These are phyloP conservation scores for Aegilops umbellulata DNA, from an alignment of 176 grass and related monocot species.

Conservation along the genomic window DNA sequence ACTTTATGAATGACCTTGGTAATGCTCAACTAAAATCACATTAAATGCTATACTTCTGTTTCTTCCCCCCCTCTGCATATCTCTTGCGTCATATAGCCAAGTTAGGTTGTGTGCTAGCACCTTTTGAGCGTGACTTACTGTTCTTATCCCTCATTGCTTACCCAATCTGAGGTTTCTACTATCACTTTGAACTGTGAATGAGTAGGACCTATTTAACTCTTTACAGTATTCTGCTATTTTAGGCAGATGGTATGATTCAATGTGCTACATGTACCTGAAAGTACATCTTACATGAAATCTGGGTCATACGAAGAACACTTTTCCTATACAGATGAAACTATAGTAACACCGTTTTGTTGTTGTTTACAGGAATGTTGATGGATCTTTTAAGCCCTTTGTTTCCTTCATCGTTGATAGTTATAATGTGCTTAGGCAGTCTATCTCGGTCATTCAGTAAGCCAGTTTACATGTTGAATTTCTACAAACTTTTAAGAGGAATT, in stretches of 20 bases:
- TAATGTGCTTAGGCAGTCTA: constrained; percentile 86
- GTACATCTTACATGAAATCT: constrained; percentile 13
- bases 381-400: constrained; percentile 94
- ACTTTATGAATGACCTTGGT: constrained; percentile 99
- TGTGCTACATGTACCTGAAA: constrained; percentile 10
- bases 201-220: background rate
- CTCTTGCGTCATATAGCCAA: background rate
- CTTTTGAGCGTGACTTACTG: background rate
- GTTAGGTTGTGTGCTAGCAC: background rate
- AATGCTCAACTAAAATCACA: constrained; percentile 35
- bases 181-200: background rate
- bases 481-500: background rate
- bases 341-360: background rate
- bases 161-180: background rate
- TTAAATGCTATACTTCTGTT: background rate
- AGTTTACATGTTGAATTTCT: constrained; percentile 22
- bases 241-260: background rate
- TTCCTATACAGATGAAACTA: background rate
- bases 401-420: constrained; percentile 83
- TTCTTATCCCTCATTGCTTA: background rate
- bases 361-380: constrained; percentile 93
- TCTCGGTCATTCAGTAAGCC: constrained; percentile 97
- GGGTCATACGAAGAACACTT: background rate
- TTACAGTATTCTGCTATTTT: background rate
- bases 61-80: background rate